These are phyloP conservation scores for Sporothrix phasma DNA, from an alignment of 2,329 filamentous ascomycete species.

Conservation along the genomic window DNA sequence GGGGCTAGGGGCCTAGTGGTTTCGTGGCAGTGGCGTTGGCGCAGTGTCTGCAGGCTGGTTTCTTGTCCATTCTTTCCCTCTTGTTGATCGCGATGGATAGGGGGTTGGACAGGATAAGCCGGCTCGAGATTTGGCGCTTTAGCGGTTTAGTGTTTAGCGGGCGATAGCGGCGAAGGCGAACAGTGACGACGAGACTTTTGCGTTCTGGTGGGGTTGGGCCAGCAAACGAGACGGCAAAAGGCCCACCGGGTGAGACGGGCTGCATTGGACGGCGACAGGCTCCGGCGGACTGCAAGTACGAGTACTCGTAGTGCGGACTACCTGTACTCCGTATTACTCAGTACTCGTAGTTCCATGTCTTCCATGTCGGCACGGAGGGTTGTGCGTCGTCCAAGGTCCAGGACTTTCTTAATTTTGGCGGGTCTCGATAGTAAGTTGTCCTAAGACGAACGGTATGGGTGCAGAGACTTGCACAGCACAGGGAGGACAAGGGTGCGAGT, in stretches of 20 bases:
- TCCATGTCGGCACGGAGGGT: too few species aligned
- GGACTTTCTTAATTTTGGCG: not conserved
- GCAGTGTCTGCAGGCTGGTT: not conserved
- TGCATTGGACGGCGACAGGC: not conserved
- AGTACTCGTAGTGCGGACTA: not conserved
- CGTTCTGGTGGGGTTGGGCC: not conserved
- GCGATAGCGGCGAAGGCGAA: not conserved
- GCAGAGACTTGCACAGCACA: not conserved
- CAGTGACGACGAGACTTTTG: not conserved
- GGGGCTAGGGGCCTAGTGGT: not conserved
- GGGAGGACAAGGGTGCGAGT: not conserved
- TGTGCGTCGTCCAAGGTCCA: not conserved
- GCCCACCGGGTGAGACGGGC: not conserved
- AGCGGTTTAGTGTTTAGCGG: not conserved
- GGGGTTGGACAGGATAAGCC: not conserved
- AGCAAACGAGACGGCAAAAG: not conserved
- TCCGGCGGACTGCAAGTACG: not conserved
- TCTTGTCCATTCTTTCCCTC: not conserved
- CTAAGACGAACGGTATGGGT: too few species aligned
- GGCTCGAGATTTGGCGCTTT: not conserved
- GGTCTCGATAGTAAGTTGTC: not conserved
- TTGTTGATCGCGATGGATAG: not conserved
- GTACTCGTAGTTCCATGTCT: too few species aligned
- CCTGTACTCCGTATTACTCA: too few species aligned
- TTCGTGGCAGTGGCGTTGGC: not conserved